phyloP scores from a whole-genome alignment of 2,329 filamentous ascomycete genomes.

The Lizonia empirigonia region DNA sequence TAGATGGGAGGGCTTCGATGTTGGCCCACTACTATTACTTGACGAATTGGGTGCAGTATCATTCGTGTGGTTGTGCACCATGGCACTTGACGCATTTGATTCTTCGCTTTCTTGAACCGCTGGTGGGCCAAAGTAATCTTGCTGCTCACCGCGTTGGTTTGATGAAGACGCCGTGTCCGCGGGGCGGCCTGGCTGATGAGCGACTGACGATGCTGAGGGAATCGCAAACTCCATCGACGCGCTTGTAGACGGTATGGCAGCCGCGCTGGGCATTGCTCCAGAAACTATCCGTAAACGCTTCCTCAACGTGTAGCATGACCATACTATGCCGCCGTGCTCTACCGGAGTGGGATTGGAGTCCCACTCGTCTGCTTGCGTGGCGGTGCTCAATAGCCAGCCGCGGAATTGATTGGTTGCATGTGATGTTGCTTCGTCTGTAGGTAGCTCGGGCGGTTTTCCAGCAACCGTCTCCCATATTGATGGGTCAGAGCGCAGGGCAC shows the following conservation, averaged over 20 bases:
- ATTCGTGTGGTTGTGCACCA: constrained; percentile 13
- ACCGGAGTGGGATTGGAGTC: constrained; percentile 56
- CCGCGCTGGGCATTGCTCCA: constrained; percentile 45
- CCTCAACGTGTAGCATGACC: constrained; percentile 73
- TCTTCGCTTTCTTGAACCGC: background rate
- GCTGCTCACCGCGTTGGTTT: constrained; percentile 32
- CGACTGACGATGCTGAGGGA: constrained; percentile 30
- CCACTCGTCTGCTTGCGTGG: constrained; percentile 58
- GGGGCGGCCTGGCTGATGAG: constrained; percentile 17
- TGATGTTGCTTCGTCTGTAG: constrained; percentile 45
- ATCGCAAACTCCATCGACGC: constrained; percentile 38
- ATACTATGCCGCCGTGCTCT: constrained; percentile 69
- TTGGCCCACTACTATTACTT: constrained; percentile 1
- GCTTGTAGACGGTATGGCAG: constrained; percentile 42
- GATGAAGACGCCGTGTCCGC: constrained; percentile 21
- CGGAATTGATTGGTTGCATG: constrained; percentile 62
- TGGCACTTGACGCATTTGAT: constrained; percentile 1
- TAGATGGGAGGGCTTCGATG: constrained; percentile 20
- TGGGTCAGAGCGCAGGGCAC: constrained; percentile 65
- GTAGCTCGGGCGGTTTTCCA: constrained; percentile 46
- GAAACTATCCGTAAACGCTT: constrained; percentile 72
- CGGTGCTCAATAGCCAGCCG: constrained; percentile 67
- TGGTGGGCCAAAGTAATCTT: constrained; percentile 51
- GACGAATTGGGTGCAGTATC: constrained; percentile 5
- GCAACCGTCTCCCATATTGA: constrained; percentile 63